Percentiles rank a stretch among this genome's conserved stretches.
phyloP scores from a whole-genome alignment of 1,284 basidiomycete genomes.

The Retiboletus flavoniger region DNA sequence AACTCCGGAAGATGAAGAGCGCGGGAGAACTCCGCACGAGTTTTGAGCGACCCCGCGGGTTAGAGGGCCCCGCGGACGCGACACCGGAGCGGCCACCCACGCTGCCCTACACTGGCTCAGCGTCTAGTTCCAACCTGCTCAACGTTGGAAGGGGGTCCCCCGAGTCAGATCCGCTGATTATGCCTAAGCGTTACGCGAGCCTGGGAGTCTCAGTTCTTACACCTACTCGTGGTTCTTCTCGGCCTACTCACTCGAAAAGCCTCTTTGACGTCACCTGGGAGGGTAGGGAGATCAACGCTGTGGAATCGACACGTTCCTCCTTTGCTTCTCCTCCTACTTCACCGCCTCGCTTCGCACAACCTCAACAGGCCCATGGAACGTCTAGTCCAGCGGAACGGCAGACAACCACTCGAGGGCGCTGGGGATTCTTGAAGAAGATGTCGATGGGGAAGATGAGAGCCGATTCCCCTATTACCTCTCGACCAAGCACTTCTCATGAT shows the following conservation, averaged over 20 bases:
- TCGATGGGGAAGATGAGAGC: conserved; percentile 83
- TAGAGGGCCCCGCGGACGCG: conserved; percentile 15
- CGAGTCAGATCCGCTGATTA: conserved; percentile 35
- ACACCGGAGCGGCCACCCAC: conserved; percentile 41
- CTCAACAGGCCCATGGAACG: conserved; percentile 14
- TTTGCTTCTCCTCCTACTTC: conserved; percentile 26
- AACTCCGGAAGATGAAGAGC: conserved; percentile 82
- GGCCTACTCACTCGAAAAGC: conserved; percentile 50
- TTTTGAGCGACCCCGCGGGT: conserved; percentile 28
- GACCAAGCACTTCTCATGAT: conserved; percentile 19
- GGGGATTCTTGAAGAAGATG: conserved; percentile 97
- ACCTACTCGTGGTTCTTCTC: conserved; percentile 36
- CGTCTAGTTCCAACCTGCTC: conserved; percentile 63
- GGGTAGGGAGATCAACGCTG: conserved; percentile 13
- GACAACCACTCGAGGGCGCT: conserved; percentile 50
- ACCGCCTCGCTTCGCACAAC: conserved; percentile 26
- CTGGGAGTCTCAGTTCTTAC: conserved; percentile 51
- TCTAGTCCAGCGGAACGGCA: conserved; percentile 31
- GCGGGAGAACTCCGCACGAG: conserved; percentile 73
- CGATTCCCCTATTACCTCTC: conserved; percentile 45
- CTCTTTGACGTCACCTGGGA: conserved; percentile 43
- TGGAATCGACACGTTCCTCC: conserved; percentile 27
- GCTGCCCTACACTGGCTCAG: conserved; percentile 55
- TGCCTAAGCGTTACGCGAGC: conserved; percentile 64
- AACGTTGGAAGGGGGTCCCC: conserved; percentile 36